Percentiles rank a stretch among this genome's conserved stretches.
Evolutionary conservation across 805 yeast species (phyloP).

Genomic region (Grigorovia yakushimaensis): DNA sequence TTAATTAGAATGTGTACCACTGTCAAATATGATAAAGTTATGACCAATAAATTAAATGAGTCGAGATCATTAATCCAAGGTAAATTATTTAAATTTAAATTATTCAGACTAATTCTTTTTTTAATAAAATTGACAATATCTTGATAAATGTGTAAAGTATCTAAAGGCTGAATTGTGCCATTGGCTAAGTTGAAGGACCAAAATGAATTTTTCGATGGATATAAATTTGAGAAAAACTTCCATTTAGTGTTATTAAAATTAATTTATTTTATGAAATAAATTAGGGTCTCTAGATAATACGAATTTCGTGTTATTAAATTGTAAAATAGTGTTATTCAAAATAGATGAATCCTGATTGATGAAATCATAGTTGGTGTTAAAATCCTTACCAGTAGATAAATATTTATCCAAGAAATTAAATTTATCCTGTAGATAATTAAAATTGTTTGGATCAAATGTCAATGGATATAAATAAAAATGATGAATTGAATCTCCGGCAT

Average conservation of each 20-base stretch:
- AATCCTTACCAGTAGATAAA: not conserved
- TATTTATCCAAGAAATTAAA: not conserved
- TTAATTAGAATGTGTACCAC: constrained; percentile 77
- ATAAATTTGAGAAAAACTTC: constrained; percentile 31
- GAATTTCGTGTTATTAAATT: constrained; percentile 16
- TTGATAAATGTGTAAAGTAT: not conserved
- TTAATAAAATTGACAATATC: constrained; percentile 1
- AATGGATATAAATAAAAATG: constrained; percentile 26
- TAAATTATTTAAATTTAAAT: constrained; percentile 17
- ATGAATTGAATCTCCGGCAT: too few species aligned
- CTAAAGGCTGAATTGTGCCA: constrained; percentile 17
- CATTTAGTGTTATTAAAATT: constrained; percentile 46
- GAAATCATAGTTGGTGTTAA: not conserved
- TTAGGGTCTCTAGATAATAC: constrained; percentile 17
- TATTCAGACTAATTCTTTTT: not conserved
- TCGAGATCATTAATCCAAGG: constrained; percentile 62
- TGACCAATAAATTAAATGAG: constrained; percentile 70
- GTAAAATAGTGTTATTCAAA: constrained; percentile 25
- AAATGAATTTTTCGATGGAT: not conserved
- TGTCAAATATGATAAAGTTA: constrained; percentile 72
- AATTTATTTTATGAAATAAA: constrained; percentile 13
- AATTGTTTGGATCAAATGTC: constrained; percentile 17
- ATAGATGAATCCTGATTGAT: constrained; percentile 8
- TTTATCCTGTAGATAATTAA: not conserved
- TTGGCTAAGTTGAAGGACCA: constrained; percentile 8